These are phyloP conservation scores for Xylariales sp. DNA, from an alignment of 2,329 filamentous ascomycete species.

Conservation along the genomic window DNA sequence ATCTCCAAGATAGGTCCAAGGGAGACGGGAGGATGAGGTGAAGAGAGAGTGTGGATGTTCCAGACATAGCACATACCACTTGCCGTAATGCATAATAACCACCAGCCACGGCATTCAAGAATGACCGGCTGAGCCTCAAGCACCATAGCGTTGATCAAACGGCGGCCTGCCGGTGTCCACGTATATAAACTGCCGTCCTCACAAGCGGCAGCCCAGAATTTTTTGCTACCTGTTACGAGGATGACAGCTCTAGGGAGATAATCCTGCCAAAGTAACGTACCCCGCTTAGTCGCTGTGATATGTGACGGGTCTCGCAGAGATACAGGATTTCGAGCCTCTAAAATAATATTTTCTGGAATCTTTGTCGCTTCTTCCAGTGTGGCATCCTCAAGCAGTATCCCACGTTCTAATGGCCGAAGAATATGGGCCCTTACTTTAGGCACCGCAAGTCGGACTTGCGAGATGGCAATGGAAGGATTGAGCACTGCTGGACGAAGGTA, in stretches of 20 bases:
- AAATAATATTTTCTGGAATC: constrained; percentile 75
- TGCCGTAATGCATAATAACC: constrained; percentile 89
- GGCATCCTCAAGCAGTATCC: constrained; percentile 64
- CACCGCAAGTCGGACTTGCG: constrained; percentile 86
- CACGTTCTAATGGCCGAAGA: constrained; percentile 80
- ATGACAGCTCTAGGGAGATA: constrained; percentile 88
- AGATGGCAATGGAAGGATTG: constrained; percentile 82
- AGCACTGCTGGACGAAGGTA: constrained; percentile 89
- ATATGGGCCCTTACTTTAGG: constrained; percentile 88
- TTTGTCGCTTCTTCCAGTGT: constrained; percentile 71
- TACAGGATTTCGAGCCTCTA: constrained; percentile 89
- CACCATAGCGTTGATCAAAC: constrained; percentile 85
- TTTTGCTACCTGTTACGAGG: constrained; percentile 88
- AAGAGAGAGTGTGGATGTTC: constrained; percentile 85
- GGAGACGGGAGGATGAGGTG: constrained; percentile 90
- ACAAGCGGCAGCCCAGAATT: constrained; percentile 92
- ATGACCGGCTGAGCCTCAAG: constrained; percentile 95
- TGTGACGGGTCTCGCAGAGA: constrained; percentile 84
- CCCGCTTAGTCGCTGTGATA: constrained; percentile 83
- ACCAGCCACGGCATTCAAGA: constrained; percentile 88
- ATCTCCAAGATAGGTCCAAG: constrained; percentile 89
- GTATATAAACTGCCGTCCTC: constrained; percentile 91
- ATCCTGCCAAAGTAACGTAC: constrained; percentile 90
- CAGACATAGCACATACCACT: constrained; percentile 92
- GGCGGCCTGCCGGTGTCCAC: constrained; percentile 91